Evolutionary conservation across 1,139 yeast species (phyloP).

Genomic region (Saccharomyces hybrid): DNA sequence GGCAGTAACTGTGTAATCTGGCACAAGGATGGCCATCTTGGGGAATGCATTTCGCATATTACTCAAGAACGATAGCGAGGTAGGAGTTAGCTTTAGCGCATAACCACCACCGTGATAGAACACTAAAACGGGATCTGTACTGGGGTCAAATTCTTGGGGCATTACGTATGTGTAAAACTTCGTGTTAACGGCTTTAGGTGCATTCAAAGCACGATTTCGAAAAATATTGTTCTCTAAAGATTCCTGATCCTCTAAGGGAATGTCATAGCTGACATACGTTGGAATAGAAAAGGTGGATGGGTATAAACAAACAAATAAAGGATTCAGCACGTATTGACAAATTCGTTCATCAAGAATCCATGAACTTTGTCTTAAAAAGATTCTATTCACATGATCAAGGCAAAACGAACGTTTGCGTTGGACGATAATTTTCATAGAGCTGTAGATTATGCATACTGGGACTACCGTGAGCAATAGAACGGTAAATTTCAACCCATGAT

Average conservation of each 20-base stretch:
- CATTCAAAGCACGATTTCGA: not conserved
- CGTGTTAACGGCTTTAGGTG: not conserved
- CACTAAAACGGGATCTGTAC: constrained; percentile 12
- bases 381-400: constrained; percentile 7
- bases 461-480: constrained; percentile 1
- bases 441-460: constrained; percentile 4
- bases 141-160: constrained; percentile 13
- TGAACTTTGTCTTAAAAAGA: constrained; percentile 17
- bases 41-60: constrained; percentile 12
- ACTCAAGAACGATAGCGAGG: constrained; percentile 11
- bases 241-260: constrained; percentile 1
- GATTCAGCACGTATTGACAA: constrained; percentile 14
- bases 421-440: constrained; percentile 1
- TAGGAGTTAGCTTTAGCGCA: constrained; percentile 14
- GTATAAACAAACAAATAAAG: constrained; percentile 10
- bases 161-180: constrained; percentile 9
- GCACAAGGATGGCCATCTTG: constrained; percentile 12
- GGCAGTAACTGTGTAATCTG: constrained; percentile 16
- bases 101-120: constrained; percentile 25
- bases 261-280: not conserved
- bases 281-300: not conserved
- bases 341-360: constrained; percentile 9
- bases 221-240: constrained; percentile 1
- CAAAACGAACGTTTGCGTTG: constrained; percentile 2
- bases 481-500: constrained; percentile 1